Percentiles rank a stretch among this genome's conserved stretches.
These are phyloP conservation scores for Salix caprea DNA, from an alignment of 345 rosid genomes.

Conservation along the genomic window DNA sequence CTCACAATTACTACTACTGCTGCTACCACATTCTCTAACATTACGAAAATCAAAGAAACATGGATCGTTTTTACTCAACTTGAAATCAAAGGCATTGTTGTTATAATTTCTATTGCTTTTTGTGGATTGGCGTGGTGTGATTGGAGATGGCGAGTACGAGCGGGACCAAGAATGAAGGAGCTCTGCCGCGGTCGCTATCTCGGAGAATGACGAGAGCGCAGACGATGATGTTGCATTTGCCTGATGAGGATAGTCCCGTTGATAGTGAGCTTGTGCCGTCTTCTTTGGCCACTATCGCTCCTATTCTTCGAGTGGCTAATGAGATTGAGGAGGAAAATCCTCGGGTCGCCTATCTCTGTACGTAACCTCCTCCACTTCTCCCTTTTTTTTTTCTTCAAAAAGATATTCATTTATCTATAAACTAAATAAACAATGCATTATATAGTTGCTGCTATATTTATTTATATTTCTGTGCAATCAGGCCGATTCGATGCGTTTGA, in stretches of 20 bases:
- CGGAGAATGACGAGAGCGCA: conserved; percentile 45
- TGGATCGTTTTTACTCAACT: background rate
- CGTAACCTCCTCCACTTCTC: conserved; percentile 11
- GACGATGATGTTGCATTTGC: conserved; percentile 46
- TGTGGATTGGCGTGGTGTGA: background rate
- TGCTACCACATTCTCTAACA: background rate
- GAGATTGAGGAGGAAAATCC: conserved; percentile 65
- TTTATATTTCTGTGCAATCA: conserved; percentile 21
- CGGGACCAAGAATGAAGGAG: conserved; percentile 45
- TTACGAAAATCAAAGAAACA: background rate
- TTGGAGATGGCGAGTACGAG: conserved; percentile 72
- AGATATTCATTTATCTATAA: background rate
- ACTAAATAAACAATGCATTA: background rate
- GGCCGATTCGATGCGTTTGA: conserved; percentile 96
- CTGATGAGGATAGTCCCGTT: conserved; percentile 41
- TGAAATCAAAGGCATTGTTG: conserved; percentile 4
- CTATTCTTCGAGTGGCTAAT: conserved; percentile 90
- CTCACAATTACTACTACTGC: background rate
- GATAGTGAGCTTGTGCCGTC: conserved; percentile 97
- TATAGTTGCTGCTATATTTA: background rate
- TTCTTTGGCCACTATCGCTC: conserved; percentile 57
- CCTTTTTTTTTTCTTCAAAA: background rate
- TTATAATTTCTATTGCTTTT: background rate
- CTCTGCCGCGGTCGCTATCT: conserved; percentile 37
- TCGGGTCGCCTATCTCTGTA: conserved; percentile 88